Base-by-base conservation (phyloP, 495 filamentous ascomycete genomes). In the Cercophora scortea region DNA sequence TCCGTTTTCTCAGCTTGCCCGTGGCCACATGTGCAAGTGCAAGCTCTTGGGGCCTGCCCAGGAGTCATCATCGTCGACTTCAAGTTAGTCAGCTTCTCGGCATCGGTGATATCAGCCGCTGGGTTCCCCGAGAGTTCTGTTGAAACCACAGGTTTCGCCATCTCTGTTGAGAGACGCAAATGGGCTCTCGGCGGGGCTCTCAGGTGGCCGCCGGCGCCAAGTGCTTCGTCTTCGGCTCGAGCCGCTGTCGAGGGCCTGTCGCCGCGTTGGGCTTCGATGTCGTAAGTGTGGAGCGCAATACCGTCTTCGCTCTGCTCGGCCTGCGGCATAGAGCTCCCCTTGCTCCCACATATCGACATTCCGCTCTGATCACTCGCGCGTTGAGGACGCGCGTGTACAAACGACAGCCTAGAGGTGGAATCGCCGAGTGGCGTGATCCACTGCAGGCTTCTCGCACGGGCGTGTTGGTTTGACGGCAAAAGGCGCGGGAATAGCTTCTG, bases 391-490 rank as follows among this genome's bases (percentile, higher is more conserved):
- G 25, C 25, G 25, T 38, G 19, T 2, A 16, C 18, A 12, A 39
- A 38, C 7, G 56, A 58, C 7, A 55, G 52, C 4, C 52, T 42
- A 12, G 49, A 58, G 32, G 17, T 42, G 4, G 45, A 42, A 36
- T 19, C 38, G 47, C 3, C 42, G 45, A 60, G 33, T 2, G 58
- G 63, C 0, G 60, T 62, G 44, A 64, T 62, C 63, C 59, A 64
- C 2, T 47, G 54, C 1, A 64, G 56, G 41, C 52, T 55, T n/a
- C 41, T 57, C 16, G 58, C 58, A 25, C 54, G 52, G 38, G 35
- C 32, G 50, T 49, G 51, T 8, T 44, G 42, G 32, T 40, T 53
- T 1, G 47, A 40, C 6, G 56, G 52, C 17, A 66, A 47, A 0
- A 65, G 41, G n/a, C 50, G 43, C 9, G 61, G 59, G 46, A 61